Base-by-base conservation (phyloP, 345 rosid genomes). In the Aethionema arabicum region DNA sequence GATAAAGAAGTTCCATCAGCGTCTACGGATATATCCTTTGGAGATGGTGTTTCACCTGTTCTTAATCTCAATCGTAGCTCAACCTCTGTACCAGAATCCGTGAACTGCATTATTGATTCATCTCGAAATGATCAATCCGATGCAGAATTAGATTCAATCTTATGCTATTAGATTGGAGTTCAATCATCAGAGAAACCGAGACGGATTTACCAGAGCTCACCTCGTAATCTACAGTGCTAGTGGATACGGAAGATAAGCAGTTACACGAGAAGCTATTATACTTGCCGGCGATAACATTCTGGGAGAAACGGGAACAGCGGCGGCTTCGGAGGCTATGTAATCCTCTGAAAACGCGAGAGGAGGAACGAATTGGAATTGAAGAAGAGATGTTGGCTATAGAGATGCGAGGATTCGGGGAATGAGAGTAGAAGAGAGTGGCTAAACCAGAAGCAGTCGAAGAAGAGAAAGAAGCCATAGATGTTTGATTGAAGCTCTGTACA, bases 1-100 rank as follows among this genome's bases (percentile, higher is more conserved):
- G 66, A 48, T 65, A 86, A 76, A 36, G 83, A 83, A 16, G 80
- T 77, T 14, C 82, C 86, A 67, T 86, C 84, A 11, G 92, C 90
- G 70, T 88, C 90, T 61, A 91, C 90, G n/a, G 70, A 78, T 59
- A 91, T 61, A 72, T 91, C 87, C 72, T 68, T 85, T 7, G 95
- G 71, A 55, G 78, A 75, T 14, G 42, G 72, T 57, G 49, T 57
- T 11, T 75, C 85, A 12, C 69, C 76, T 38, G 67, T 61, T 9
- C 73, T 77, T 4, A 86, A 69, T 53, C 83, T 77, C 55, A 91
- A 56, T 61, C 82, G 85, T 58, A 91, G 56, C 61, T 91, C 98
- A 75, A 91, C 85, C 41, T 91, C 98, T 27, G 83, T 68, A 43
- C 92, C 76, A 52, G 82, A 78, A 73, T 91, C 96, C 7, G 73